Base-by-base conservation (phyloP, 805 yeast species). In the Nakazawaea laoshanensis region DNA sequence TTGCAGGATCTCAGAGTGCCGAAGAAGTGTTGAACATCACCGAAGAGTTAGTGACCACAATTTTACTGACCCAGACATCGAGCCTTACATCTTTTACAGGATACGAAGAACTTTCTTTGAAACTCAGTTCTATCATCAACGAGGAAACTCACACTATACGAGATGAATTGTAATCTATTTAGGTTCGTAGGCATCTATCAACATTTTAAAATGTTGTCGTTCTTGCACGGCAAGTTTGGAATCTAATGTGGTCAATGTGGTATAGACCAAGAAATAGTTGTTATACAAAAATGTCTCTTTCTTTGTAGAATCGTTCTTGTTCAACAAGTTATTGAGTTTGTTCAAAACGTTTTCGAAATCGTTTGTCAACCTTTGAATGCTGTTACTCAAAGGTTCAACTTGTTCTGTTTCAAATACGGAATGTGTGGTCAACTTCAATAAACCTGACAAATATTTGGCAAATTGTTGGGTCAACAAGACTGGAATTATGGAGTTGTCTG, bases 271-370 rank as follows among this genome's bases (percentile, higher is more conserved):
- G 39, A 70, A 71, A 50, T 77, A 82, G 48, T 83, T 83, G 41
- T 79, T 81, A 50, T 75, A 81, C 33, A 88, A 60, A 48, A 87
- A 85, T 28, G 70, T 55, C 48, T 86, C 96, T 39, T 71, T 67
- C 33, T 69, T 75, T 4, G 67, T 50, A 32, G 58, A 47, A 33
- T 52, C 58, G 36, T 59, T 52, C 33, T 53, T 47, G 27, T 32
- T 37, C n/a, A 55, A 37, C 30, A 63, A 57, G 12, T 58, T 63
- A 43, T 85, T 72, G 33, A 86, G 53, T 46, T 79, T 85, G 2
- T 92, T 83, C 50, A 88, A 56, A 1, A 76, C 67, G 15, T 74
- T 74, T 49, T 92, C 97, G 50, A 76, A 88, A 41, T 84, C 95
- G 45, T 74, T 77, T 35, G 89, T 62, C 23, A 89, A 55, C 35